Base-by-base conservation (phyloP, 2,329 filamentous ascomycete species). In the Macrophomina phaseolina region DNA sequence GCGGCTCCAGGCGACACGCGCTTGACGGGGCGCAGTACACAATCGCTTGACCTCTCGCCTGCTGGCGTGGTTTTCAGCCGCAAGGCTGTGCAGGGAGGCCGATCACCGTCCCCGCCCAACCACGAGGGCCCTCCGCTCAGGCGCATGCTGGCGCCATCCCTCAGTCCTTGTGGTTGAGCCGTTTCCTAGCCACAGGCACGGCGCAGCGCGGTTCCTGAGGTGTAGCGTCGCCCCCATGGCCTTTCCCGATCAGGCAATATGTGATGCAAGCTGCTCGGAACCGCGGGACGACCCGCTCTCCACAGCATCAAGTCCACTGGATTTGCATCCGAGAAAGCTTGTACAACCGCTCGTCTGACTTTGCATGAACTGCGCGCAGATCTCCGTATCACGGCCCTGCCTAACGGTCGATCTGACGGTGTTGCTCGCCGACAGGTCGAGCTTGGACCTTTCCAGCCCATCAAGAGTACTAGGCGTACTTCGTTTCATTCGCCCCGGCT, bases 271-370 rank as follows among this genome's bases (percentile, higher is more conserved):
- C 12, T 18, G 56, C 32, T 40, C 46, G 42, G 32, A 12, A 38
- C 45, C 32, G 58, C 58, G 58, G 58, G 42, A 49, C 58, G 58
- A 49, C 18, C 58, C 58, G 58, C 58, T 62, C 58, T 62, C 45
- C 45, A 40, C 58, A 34, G 45, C 45, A 28, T 62, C 45, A 38
- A 38, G 34, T 45, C 30, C 23, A 38, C 45, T n/a, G 49, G 42
- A 62, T 62, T 62, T 49, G 42, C 58, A 14, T 9, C 9, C 14
- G 30, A 7, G 42, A 49, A 62, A 62, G 58, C 58, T 62, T 49
- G 58, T 62, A 14, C 32, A n/a, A 38, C 42, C 30, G 34, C 40
- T 28, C 16, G 9, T 62, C 58, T 28, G 30, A 16, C 28, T 16
- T 32, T 40, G 58, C 58, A 49, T 62, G 16, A 61, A 7, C 32